These are phyloP conservation scores for Apophysomyces elegans DNA, from an alignment of 371 early-diverging fungal species.

Conservation along the genomic window DNA sequence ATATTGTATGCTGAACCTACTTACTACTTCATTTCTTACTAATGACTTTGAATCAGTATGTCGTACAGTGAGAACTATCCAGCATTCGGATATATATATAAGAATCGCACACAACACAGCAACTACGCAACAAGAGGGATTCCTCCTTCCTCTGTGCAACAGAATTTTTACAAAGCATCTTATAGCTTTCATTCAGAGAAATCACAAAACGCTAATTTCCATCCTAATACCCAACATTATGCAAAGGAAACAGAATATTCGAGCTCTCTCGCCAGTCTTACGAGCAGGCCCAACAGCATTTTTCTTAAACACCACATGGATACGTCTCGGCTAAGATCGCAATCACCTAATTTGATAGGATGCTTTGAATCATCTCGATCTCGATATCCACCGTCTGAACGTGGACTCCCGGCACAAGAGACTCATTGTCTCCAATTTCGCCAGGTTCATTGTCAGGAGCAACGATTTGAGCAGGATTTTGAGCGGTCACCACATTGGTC, in stretches of 20 bases:
- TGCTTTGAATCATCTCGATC: constrained; percentile 2
- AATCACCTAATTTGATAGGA: background rate
- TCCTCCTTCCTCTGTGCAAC: background rate
- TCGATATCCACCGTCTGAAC: background rate
- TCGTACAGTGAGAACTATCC: constrained; percentile 9
- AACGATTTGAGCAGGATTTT: background rate
- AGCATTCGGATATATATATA: constrained; percentile 9
- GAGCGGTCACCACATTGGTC: background rate
- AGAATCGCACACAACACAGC: constrained; percentile 9
- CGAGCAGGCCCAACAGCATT: background rate
- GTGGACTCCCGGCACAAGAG: background rate
- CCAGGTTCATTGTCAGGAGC: background rate
- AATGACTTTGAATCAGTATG: constrained; percentile 4
- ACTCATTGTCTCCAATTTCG: no score
- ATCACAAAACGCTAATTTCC: background rate
- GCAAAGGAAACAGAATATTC: background rate
- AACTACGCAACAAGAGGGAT: constrained; percentile 6
- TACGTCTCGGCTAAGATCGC: background rate
- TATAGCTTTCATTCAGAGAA: constrained; percentile 3
- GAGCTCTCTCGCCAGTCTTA: background rate
- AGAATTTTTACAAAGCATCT: background rate
- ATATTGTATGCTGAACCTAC: background rate
- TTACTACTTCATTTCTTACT: background rate
- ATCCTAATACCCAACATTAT: background rate
- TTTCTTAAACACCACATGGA: background rate